These are phyloP conservation scores for Apiospora hydei DNA, from an alignment of 2,329 filamentous ascomycete species.

Conservation along the genomic window DNA sequence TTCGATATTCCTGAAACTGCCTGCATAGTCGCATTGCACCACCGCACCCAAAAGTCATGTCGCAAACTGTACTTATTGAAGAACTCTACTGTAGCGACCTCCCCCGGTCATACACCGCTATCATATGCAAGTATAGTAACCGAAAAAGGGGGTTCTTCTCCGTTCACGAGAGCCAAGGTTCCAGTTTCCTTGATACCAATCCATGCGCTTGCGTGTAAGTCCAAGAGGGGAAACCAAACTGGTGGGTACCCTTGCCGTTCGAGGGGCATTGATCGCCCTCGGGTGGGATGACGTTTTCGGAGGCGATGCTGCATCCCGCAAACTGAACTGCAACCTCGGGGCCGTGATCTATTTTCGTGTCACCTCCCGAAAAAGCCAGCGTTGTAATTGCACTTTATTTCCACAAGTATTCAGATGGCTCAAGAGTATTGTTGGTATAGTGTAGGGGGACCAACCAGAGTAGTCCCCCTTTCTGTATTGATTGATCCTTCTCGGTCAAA, in stretches of 20 bases:
- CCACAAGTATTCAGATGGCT: background rate
- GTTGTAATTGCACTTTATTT: background rate
- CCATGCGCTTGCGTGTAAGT: background rate
- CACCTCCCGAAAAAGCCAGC: background rate
- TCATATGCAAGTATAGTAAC: background rate
- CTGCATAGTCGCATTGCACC: background rate
- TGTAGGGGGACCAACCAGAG: background rate
- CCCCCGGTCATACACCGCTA: background rate
- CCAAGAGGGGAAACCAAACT: background rate
- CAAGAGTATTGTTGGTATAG: background rate
- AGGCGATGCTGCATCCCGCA: constrained; percentile 14
- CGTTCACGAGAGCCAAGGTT: background rate
- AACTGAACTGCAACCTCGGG: constrained; percentile 2
- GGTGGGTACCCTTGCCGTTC: background rate
- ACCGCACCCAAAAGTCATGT: background rate
- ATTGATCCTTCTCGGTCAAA: background rate
- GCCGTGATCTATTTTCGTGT: constrained; percentile 20
- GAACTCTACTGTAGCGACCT: background rate
- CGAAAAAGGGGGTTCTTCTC: background rate
- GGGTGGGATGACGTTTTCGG: constrained; percentile 10
- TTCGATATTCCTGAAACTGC: background rate
- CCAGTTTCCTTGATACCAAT: background rate
- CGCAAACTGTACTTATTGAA: background rate
- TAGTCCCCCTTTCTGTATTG: background rate
- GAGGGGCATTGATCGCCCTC: background rate